Evolutionary conservation across 2,329 filamentous ascomycete genomes (phyloP), one percentile per base, ranked within the genome.

Genomic region (Trichophyton verrucosum): DNA sequence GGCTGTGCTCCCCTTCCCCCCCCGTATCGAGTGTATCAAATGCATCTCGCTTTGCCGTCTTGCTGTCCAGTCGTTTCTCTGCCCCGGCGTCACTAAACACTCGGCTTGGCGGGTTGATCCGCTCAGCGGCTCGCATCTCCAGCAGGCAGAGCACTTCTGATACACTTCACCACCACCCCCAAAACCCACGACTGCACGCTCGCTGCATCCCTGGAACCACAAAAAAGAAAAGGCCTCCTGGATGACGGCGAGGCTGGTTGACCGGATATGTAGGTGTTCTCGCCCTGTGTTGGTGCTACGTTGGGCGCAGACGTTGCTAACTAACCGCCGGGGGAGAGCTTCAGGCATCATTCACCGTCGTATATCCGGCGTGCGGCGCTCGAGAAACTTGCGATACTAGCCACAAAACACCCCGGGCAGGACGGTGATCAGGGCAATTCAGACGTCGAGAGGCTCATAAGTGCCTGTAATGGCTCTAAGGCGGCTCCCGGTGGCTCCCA

Each of bases 341-440:
- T 36, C 55, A 62, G 61, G 61, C 58, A 61, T 58, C 58, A 61
- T 49, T 61, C 61, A 15, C 51, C 59, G 4, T 60, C 58, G n/a
- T 55, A 59, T 58, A 64, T 65, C 20, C 61, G 64, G 30, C 70
- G 72, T 61, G 71, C 73, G 47, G 76, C 76, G 42, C 72, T 78
- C 64, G 70, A 75, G 65, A 77, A 74, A 64, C 72, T 78, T 49
- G 76, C 76, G 36, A 67, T 68, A 5, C 66, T 78, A 60, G 74
- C 75, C 36, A 70, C 75, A n/a, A 70, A 71, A 59, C 65, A 69
- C 33, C 63, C 71, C 20, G 64, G 61, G 60, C 64, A 60, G 46
- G 67, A 69, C 61, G 65, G 66, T 59, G 63, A 62, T 24, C 61
- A 60, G 24, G 53, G 9, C 11, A 67, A 69, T 38, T 68, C 70